Percentiles rank a stretch among this genome's conserved stretches.
Evolutionary conservation across 2,329 filamentous ascomycete species (phyloP).

Genomic region (Colletotrichum noveboracense): DNA sequence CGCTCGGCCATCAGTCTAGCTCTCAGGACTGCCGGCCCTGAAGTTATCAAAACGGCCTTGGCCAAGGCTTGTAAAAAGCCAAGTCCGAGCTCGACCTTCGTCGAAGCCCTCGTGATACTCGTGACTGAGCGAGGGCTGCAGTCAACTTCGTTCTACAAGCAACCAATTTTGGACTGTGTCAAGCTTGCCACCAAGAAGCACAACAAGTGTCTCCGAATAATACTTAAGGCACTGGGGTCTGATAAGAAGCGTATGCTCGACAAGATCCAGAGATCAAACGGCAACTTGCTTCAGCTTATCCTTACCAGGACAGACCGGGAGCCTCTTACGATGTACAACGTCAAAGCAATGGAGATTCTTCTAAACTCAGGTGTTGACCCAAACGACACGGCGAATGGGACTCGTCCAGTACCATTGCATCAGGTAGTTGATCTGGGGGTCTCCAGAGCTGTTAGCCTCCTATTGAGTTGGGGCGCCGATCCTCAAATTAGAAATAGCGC

Average conservation of each 20-base stretch:
- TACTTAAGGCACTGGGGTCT: neutral
- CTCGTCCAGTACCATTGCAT: neutral
- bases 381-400: neutral
- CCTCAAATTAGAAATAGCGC: neutral
- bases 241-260: neutral
- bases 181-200: neutral
- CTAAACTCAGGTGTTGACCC: neutral
- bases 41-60: neutral
- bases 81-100: neutral
- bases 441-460: neutral
- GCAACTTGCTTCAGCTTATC: neutral
- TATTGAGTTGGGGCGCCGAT: neutral
- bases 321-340: neutral
- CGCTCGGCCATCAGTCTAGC: neutral
- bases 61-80: neutral
- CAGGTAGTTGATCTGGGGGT: neutral
- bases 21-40: neutral
- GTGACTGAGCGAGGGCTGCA: neutral
- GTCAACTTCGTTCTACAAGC: neutral
- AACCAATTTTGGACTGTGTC: neutral
- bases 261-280: neutral
- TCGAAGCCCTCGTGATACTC: neutral
- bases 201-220: neutral
- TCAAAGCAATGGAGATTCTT: neutral
- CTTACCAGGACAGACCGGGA: neutral